A percentile compares a stretch with the other conserved stretches of the same genome.
Conservation (phyloP, 2,329 filamentous ascomycete genomes). For the Calonectria ilicicola region DNA sequence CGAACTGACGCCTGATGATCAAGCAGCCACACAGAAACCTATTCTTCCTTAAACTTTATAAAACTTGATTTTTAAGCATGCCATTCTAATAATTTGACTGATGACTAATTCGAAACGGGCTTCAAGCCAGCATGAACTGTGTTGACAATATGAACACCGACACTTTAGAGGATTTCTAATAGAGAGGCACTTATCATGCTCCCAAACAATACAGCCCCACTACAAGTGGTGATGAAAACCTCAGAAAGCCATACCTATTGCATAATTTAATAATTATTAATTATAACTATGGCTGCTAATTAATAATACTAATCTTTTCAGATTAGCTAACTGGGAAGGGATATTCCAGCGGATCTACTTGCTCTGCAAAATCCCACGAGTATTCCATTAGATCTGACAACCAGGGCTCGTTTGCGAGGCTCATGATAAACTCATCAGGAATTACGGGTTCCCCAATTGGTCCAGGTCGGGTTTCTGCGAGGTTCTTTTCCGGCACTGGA, state of each 20-base stretch:
- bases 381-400: constrained; percentile 21
- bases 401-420: constrained; percentile 25
- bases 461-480: neutral
- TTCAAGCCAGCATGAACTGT: too few relatives aligned
- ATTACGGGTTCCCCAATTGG: neutral
- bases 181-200: too few relatives aligned
- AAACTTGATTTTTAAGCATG: too few relatives aligned
- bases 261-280: too few relatives aligned
- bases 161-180: too few relatives aligned
- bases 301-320: neutral
- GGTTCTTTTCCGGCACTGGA: neutral
- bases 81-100: too few relatives aligned
- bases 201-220: too few relatives aligned
- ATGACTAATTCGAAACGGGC: too few relatives aligned
- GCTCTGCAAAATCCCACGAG: constrained; percentile 14
- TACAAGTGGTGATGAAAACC: too few relatives aligned
- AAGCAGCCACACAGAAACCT: neutral
- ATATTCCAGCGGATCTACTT: neutral
- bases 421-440: constrained; percentile 16
- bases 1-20: neutral
- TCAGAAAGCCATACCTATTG: too few relatives aligned
- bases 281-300: neutral
- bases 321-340: neutral
- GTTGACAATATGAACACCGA: too few relatives aligned
- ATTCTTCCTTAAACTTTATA: too few relatives aligned